These are phyloP conservation scores for Flaveria robusta DNA, from an alignment of 129 eudicot species.

Conservation along the genomic window DNA sequence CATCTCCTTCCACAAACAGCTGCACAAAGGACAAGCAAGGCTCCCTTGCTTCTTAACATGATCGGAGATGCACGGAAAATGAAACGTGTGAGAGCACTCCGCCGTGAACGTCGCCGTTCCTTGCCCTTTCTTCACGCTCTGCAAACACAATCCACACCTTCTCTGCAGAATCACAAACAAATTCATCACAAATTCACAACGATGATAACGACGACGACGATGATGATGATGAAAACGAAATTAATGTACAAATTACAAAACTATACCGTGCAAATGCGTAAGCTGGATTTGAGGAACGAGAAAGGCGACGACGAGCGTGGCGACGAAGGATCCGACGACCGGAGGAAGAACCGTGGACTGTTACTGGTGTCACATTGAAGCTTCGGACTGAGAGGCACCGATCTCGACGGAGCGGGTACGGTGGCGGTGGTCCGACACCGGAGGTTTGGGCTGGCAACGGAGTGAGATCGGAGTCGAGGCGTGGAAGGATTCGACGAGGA, in stretches of 20 bases:
- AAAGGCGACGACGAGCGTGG: slow-evolving; percentile 79
- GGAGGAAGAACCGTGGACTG: slow-evolving; percentile 44
- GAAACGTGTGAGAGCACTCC: slow-evolving; percentile 84
- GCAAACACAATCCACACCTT: slow-evolving; percentile 81
- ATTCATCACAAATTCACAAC: neutral
- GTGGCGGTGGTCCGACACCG: slow-evolving; percentile 54
- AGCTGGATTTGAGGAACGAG: slow-evolving; percentile 62
- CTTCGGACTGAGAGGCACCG: slow-evolving; percentile 52
- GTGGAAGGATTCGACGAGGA: slow-evolving; percentile 63
- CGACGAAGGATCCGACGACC: slow-evolving; percentile 62
- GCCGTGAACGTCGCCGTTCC: slow-evolving; percentile 88
- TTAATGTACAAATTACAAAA: neutral
- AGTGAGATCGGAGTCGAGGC: slow-evolving; percentile 53
- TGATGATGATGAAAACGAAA: neutral
- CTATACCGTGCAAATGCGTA: slow-evolving; percentile 63
- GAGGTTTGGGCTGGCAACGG: slow-evolving; percentile 47
- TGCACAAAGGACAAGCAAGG: slow-evolving; percentile 42
- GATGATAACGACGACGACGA: neutral
- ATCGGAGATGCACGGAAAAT: slow-evolving; percentile 56
- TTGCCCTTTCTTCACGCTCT: slow-evolving; percentile 69
- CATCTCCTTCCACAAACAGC: slow-evolving; percentile 44
- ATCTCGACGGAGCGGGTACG: slow-evolving; percentile 19
- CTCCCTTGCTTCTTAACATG: slow-evolving; percentile 39
- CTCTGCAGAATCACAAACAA: slow-evolving; percentile 35
- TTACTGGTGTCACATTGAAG: slow-evolving; percentile 57